Evolutionary conservation across 768 basidiomycete species (phyloP).

Genomic region (Mycena kentingensis): DNA sequence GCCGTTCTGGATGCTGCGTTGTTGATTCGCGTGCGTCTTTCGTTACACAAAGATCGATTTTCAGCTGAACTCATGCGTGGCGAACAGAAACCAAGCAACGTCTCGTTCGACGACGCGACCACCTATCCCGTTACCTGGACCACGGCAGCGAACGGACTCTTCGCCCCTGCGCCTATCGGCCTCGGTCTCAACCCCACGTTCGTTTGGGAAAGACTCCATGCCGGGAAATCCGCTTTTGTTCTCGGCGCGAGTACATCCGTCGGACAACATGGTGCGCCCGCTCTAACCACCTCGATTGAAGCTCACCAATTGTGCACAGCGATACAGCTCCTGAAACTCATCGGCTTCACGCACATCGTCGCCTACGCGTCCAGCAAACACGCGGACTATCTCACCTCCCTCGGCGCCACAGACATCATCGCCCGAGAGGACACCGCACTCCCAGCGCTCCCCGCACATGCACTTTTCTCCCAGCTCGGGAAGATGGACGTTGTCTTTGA

Average conservation of each 20-base stretch:
- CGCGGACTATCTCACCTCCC: constrained; percentile 35
- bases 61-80: too few species aligned
- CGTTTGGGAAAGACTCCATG: constrained; percentile 17
- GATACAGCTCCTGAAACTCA: constrained; percentile 42
- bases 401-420: constrained; percentile 38
- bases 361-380: constrained; percentile 39
- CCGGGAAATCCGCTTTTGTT: constrained; percentile 22
- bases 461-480: neutral
- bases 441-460: neutral
- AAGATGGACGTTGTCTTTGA: constrained; percentile 11
- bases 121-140: constrained; percentile 42
- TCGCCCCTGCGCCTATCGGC: constrained; percentile 16
- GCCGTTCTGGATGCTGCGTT: too few species aligned
- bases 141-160: constrained; percentile 40
- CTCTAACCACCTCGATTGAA: too few species aligned
- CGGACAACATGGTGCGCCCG: constrained; percentile 25
- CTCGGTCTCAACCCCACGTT: constrained; percentile 13
- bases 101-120: constrained; percentile 43
- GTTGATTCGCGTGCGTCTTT: too few species aligned
- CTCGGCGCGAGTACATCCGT: constrained; percentile 27
- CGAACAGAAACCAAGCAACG: constrained; percentile 39
- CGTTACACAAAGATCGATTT: too few species aligned
- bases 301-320: too few species aligned
- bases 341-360: constrained; percentile 40
- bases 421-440: constrained; percentile 17